Base-by-base conservation (phyloP, 306 rosid species). In the Luffa aegyptiaca region DNA sequence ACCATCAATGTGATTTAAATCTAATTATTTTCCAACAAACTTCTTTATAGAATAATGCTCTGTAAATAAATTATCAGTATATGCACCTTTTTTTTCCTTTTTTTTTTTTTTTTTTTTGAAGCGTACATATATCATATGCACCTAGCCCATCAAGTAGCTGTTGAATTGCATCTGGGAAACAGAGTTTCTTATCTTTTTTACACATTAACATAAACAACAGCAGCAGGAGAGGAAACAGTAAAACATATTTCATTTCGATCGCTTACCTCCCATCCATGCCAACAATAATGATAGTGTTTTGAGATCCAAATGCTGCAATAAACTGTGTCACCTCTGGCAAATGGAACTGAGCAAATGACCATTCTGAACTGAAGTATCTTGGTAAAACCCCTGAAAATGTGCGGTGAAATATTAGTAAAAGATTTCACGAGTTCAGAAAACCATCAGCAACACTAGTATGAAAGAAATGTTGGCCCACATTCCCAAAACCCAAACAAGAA, bases 331-430 rank as follows among this genome's bases (percentile, higher is more conserved):
- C 88, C 77, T 89, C 97, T 56, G 96, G 95, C 81, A 93, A 84
- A 86, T 71, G 99, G 88, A 91, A 90, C 86, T 66, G 96, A 20
- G 99, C 93, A 88, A 95, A 91, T 80, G 99, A 95, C 99, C 99
- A 91, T 83, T 95, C 99, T 16, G 97, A 95, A 89, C 99, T 95
- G 80, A 95, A 95, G 84, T 95, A 95, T 89, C 92, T 95, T 76
- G 99, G 99, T 79, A 95, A 84, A 72, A 91, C 88, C 77, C 99
- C 99, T 95, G 75, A 79, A 63, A 77, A 77, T 72, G 51, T 20
- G 17, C 20, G 56, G 51, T 44, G 57, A 46, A 72, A 26, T 58
- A 48, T 72, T 16, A 72, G 77, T 72, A 12, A 26, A 46, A 31
- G 11, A n/a, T 48, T 12, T 31, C 59, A 21, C 11, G 57, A 31